These are phyloP conservation scores for Phytophthora macrochlamydospora DNA, from an alignment of 352 stramenopile species.

Conservation along the genomic window DNA sequence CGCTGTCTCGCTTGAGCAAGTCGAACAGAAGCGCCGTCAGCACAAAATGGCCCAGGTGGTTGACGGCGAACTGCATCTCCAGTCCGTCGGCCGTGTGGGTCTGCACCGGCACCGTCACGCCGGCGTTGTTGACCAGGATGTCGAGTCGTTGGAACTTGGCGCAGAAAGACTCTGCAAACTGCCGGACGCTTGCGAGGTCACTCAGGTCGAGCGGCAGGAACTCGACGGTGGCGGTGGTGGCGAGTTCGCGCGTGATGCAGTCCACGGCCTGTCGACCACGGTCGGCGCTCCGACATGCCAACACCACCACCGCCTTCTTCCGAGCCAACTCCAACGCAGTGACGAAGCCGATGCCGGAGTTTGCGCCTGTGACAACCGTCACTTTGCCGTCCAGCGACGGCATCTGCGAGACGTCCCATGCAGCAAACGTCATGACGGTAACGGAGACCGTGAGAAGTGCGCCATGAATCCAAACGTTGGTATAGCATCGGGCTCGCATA, in stretches of 20 bases:
- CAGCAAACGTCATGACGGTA: background rate
- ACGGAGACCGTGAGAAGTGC: background rate
- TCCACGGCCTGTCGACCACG: conserved; percentile 32
- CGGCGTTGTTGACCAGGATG: conserved; percentile 67
- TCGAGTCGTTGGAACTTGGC: conserved; percentile 49
- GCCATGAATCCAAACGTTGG: background rate
- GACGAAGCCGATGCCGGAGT: conserved; percentile 87
- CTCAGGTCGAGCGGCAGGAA: conserved; percentile 56
- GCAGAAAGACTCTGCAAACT: conserved; percentile 42
- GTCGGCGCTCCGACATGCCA: conserved; percentile 73
- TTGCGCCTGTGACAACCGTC: conserved; percentile 82
- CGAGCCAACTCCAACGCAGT: conserved; percentile 63
- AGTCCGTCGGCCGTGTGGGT: conserved; percentile 45
- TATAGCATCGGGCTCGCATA: background rate
- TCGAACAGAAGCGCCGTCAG: conserved; percentile 58
- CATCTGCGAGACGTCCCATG: conserved; percentile 31
- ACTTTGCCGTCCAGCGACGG: conserved; percentile 57
- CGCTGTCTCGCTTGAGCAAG: conserved; percentile 33
- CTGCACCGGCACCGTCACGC: conserved; percentile 40
- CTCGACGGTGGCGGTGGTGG: conserved; percentile 20
- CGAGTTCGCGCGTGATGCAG: conserved; percentile 31
- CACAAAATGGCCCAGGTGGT: conserved; percentile 69
- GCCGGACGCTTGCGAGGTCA: conserved; percentile 37
- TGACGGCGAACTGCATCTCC: conserved; percentile 67
- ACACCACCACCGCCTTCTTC: conserved; percentile 71